Base-by-base conservation (phyloP, 495 filamentous ascomycete genomes). In the Aspergillus steynii region DNA sequence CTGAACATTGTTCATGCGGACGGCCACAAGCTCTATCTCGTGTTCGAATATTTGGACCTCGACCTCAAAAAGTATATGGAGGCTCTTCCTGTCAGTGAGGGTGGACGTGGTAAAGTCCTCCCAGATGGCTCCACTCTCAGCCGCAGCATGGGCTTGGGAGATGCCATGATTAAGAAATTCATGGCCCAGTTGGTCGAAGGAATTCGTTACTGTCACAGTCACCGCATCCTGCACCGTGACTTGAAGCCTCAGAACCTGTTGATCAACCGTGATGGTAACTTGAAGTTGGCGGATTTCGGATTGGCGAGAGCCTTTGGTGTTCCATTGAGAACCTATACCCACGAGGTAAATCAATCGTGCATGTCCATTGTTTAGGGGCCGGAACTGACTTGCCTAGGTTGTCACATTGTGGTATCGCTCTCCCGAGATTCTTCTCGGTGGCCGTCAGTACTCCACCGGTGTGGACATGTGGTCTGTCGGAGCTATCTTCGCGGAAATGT, bases 1-100 rank as follows among this genome's bases (percentile, higher is more conserved):
- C 73, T 93, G 67, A 96, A 98, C 81, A 97, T 98, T 61, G 93
- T 98, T 51, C 93, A 97, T 70, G 93, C 93, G 64, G 94, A 97
- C 73, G 92, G 92, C 53, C 94, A 97, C 78, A 98, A 97, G 74
- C 86, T 98, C 45, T 97, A 96, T 73, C 85, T 98, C 27, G 93
- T 98, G 47, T 91, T 94, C 62, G 93, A 98, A 69, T 98, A 92
- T 76, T 87, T 97, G 64, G 93, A 97, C 68, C 83, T 93, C 47
- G 93, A 97, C 66, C 77, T 97, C 52, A 97, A 99, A 81, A 97
- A 96, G 74, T 98, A 97, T 80, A 98, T 99, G 96, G 95, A 99
- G 77, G 88, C 93, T 47, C 85, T 99, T 51, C 95, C 95, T 6
- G 85, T 95, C 50, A 90, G 86, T 65, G 90, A 97, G 69, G 93